Conservation (phyloP, 257 asterid species). For the Mitragyna speciosa region DNA sequence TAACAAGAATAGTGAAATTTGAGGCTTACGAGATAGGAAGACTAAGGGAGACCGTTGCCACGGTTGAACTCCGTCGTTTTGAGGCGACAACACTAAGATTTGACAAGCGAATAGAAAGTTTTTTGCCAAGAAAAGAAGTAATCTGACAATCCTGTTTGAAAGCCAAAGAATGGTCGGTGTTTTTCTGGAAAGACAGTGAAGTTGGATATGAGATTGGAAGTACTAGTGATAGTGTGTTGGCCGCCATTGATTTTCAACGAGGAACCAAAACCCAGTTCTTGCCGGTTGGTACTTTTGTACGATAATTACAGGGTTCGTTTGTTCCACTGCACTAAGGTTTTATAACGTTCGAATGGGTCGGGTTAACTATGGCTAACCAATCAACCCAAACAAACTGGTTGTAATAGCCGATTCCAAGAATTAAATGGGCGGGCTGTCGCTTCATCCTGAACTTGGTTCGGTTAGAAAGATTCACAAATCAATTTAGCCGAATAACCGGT, state of each 20-base stretch:
- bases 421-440: too few species aligned
- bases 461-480: background rate
- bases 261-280: background rate
- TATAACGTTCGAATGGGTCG: background rate
- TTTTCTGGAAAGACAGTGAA: constrained; percentile 37
- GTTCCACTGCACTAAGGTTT: background rate
- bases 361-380: background rate
- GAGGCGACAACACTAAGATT: constrained; percentile 32
- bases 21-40: constrained; percentile 68
- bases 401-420: too few species aligned
- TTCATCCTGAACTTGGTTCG: background rate
- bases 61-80: constrained; percentile 55
- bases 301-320: background rate
- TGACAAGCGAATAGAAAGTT: constrained; percentile 42
- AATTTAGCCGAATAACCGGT: too few species aligned
- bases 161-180: constrained; percentile 32
- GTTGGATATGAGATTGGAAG: constrained; percentile 46
- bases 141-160: constrained; percentile 28
- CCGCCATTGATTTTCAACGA: constrained; percentile 50
- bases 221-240: constrained; percentile 54
- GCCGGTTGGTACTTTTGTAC: background rate
- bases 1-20: background rate
- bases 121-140: constrained; percentile 46
- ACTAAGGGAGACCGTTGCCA: constrained; percentile 61
- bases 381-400: background rate